Evolutionary conservation across 116 monocot species (phyloP).

Genomic region (Trichopus zeylanicus): DNA sequence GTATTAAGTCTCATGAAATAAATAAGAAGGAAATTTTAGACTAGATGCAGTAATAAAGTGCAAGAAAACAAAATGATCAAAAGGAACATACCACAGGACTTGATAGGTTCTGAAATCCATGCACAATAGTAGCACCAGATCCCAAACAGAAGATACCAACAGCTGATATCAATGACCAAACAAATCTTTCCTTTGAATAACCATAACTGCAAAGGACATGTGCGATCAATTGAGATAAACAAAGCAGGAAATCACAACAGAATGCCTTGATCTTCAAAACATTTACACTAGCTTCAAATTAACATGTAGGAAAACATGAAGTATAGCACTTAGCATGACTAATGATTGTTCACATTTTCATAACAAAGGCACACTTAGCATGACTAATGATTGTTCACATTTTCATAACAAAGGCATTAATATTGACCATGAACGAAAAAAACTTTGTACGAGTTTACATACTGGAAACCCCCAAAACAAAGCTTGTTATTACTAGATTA

Average conservation of each 20-base stretch:
- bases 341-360: too few relatives aligned
- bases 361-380: too few relatives aligned
- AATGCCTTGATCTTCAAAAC: too few relatives aligned
- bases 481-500: too few relatives aligned
- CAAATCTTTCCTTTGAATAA: slow-evolving; percentile 98
- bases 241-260: neutral
- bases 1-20: neutral
- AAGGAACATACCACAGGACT: slow-evolving; percentile 40
- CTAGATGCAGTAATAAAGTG: slow-evolving; percentile 2
- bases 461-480: too few relatives aligned
- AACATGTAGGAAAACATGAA: too few relatives aligned
- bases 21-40: neutral
- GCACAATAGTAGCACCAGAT: slow-evolving; percentile 95
- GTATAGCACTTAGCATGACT: too few relatives aligned
- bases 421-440: too few relatives aligned
- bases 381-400: too few relatives aligned
- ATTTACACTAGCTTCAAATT: too few relatives aligned
- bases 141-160: slow-evolving; percentile 99
- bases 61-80: neutral
- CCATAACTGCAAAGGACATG: slow-evolving; percentile 66
- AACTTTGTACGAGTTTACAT: too few relatives aligned
- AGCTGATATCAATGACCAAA: slow-evolving; percentile 98
- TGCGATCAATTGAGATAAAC: neutral
- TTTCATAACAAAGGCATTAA: too few relatives aligned
- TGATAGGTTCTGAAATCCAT: slow-evolving; percentile 93